Percentiles rank a stretch among this genome's conserved stretches.
phyloP scores from a whole-genome alignment of 192 early-diverging fungal species.

The Spizellomyces punctatus region DNA sequence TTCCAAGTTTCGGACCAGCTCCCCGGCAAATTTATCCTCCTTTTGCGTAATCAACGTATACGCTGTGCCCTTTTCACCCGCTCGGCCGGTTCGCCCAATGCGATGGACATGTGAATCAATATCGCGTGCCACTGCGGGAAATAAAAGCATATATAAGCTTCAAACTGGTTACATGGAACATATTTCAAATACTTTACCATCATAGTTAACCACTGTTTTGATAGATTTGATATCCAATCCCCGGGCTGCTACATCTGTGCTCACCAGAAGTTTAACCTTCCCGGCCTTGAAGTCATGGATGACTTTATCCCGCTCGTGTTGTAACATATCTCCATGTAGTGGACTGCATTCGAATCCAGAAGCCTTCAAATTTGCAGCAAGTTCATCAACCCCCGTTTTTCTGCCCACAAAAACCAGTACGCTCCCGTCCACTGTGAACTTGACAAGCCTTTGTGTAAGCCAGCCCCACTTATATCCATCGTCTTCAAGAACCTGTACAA shows the following conservation, averaged over 20 bases:
- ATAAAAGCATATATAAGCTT: slow-evolving; percentile 3
- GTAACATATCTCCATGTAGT: slow-evolving; percentile 79
- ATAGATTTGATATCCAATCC: slow-evolving; percentile 81
- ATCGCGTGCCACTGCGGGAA: slow-evolving; percentile 63
- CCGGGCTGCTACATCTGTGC: slow-evolving; percentile 57
- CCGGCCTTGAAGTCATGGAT: slow-evolving; percentile 67
- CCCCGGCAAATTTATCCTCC: slow-evolving; percentile 61
- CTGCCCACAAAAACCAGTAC: slow-evolving; percentile 77
- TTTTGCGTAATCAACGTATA: slow-evolving; percentile 93
- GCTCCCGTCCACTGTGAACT: slow-evolving; percentile 61
- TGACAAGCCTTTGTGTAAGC: slow-evolving; percentile 59
- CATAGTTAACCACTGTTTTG: slow-evolving; percentile 78
- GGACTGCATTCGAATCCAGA: slow-evolving; percentile 60
- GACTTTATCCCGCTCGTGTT: slow-evolving; percentile 74
- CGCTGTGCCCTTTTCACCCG: slow-evolving; percentile 87
- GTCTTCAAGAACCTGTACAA: slow-evolving; percentile 61
- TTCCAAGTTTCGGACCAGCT: slow-evolving; percentile 63
- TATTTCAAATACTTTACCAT: slow-evolving; percentile 37
- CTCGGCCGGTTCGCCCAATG: slow-evolving; percentile 95
- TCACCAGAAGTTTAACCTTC: slow-evolving; percentile 62
- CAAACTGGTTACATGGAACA: background rate
- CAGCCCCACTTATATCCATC: slow-evolving; percentile 77
- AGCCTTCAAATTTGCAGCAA: slow-evolving; percentile 63
- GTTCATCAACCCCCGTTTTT: slow-evolving; percentile 73
- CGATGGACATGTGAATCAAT: slow-evolving; percentile 88